Evolutionary conservation across 148 eudicot species (phyloP), one percentile per base, ranked within the genome.

Genomic region (Camellia sinensis): DNA sequence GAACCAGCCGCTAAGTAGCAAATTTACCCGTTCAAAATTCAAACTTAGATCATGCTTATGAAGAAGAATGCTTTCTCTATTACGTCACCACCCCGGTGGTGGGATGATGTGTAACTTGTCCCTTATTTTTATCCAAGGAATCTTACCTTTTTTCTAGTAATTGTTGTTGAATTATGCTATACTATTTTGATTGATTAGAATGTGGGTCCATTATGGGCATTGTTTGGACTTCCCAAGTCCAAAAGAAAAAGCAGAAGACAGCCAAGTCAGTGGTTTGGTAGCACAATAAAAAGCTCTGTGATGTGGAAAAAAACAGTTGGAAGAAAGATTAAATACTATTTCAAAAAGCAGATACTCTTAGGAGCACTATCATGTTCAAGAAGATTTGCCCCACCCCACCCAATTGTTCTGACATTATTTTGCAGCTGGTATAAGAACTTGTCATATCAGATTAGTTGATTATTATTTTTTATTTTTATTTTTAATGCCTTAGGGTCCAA

Each of bases 131-230:
- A 29, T 29, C 62, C 7, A 46, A n/a, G 57, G 63, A 41, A 81
- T 81, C 67, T 69, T 71, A 29, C 19, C 53, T 14, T n/a, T 59
- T 29, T 68, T 61, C 46, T 13, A 17, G 37, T 70, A n/a, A 41
- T 12, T 53, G 15, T 37, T 69, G 22, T 0, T 56, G 14, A 50
- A 60, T 71, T 65, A 46, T 75, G 75, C 18, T 64, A 59, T 45
- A 29, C 37, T 29, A 29, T 53, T 50, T 50, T 61, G 48, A 11
- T 46, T 82, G 5, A 76, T 76, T 57, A 82, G 74, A 62, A 50
- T 61, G 80, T 68, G 74, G 80, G 77, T 50, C 77, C 77, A 9
- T 69, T 37, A 50, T 40, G 66, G 80, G 71, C 50, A 60, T 46
- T 22, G 41, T 37, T 76, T 67, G 29, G 50, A 63, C 64, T 45